These are phyloP conservation scores for Chiua sp. DNA, from an alignment of 1,284 basidiomycete genomes.

Conservation along the genomic window DNA sequence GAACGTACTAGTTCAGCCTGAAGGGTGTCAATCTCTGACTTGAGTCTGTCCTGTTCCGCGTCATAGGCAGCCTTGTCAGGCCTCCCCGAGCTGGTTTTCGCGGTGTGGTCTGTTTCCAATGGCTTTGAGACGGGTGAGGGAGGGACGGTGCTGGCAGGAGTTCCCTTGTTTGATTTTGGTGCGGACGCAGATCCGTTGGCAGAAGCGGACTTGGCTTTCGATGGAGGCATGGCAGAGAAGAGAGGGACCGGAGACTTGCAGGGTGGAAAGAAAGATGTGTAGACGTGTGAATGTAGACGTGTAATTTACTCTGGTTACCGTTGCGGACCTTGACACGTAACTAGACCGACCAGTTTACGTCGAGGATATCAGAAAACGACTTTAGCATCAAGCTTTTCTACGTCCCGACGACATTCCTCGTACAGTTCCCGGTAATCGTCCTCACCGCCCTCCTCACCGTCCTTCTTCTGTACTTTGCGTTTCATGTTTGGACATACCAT, in stretches of 20 bases:
- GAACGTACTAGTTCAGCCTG: slow-evolving; percentile 80
- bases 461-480: slow-evolving; percentile 69
- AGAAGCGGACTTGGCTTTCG: slow-evolving; percentile 58
- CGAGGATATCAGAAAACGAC: slow-evolving; percentile 60
- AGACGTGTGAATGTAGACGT: slow-evolving; percentile 19
- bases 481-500: slow-evolving; percentile 89
- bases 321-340: background rate
- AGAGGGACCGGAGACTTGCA: too few relatives aligned
- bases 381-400: slow-evolving; percentile 78
- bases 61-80: slow-evolving; percentile 87
- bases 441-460: slow-evolving; percentile 63
- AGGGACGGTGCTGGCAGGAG: slow-evolving; percentile 49
- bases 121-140: slow-evolving; percentile 52
- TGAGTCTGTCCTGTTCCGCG: slow-evolving; percentile 83
- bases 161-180: slow-evolving; percentile 39
- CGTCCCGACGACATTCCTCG: slow-evolving; percentile 85
- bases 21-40: slow-evolving; percentile 81
- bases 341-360: too few relatives aligned
- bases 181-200: slow-evolving; percentile 50
- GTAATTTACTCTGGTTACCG: slow-evolving; percentile 9
- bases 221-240: slow-evolving; percentile 46
- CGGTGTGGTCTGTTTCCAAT: slow-evolving; percentile 46
- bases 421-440: slow-evolving; percentile 87
- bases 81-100: slow-evolving; percentile 51
- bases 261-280: slow-evolving; percentile 12